These are phyloP conservation scores for Sequoiadendron giganteum DNA, from an alignment of 75 land plant genomes.

Conservation along the genomic window DNA sequence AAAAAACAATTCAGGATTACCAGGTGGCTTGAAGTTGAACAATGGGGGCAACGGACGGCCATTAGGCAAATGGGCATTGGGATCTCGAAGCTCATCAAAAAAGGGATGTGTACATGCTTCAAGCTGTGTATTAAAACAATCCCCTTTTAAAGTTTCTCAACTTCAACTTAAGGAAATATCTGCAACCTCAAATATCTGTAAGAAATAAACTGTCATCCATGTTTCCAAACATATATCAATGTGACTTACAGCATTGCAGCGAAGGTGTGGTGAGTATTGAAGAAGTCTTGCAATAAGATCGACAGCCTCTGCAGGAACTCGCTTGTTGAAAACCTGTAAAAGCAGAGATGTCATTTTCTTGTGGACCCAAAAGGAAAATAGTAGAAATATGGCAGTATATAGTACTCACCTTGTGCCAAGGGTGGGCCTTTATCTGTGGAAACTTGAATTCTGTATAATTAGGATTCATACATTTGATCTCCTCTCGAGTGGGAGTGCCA, in stretches of 20 bases:
- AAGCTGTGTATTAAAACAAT: slow-evolving; percentile 41
- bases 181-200: background rate
- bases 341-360: slow-evolving; percentile 7
- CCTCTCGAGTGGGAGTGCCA: slow-evolving; percentile 86
- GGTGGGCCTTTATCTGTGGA: slow-evolving; percentile 88
- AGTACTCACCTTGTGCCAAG: slow-evolving; percentile 79
- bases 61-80: slow-evolving; percentile 67
- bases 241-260: slow-evolving; percentile 63
- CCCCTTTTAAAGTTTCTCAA: slow-evolving; percentile 12
- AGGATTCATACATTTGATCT: slow-evolving; percentile 88
- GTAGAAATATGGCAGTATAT: background rate
- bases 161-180: background rate
- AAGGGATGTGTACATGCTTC: slow-evolving; percentile 83
- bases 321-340: slow-evolving; percentile 54
- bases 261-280: slow-evolving; percentile 63
- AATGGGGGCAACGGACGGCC: slow-evolving; percentile 71
- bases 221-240: background rate
- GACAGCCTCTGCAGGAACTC: slow-evolving; percentile 62
- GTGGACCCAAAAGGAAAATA: background rate
- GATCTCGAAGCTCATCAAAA: slow-evolving; percentile 84
- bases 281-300: slow-evolving; percentile 67
- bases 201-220: slow-evolving; percentile 1
- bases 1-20: slow-evolving; percentile 17
- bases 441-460: slow-evolving; percentile 75
- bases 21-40: slow-evolving; percentile 73